Evolutionary conservation across 352 stramenopile genomes (phyloP), one percentile per base, ranked within the genome.

Genomic region (Phytopythium kandeliae): DNA sequence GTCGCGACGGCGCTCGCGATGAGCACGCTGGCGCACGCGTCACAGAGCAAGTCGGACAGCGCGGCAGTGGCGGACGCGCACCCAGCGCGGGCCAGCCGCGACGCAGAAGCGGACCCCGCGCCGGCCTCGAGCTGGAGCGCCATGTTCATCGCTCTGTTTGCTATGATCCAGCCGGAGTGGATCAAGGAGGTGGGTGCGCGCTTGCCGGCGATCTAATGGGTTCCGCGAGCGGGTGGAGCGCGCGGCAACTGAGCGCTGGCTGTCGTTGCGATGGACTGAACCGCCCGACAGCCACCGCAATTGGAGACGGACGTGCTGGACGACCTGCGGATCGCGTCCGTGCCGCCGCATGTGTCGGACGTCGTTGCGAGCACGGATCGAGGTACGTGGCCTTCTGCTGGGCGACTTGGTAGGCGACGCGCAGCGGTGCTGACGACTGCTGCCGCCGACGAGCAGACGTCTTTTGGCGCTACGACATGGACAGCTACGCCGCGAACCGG

Each of bases 401-500:
- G n/a, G n/a, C n/a, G n/a, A n/a, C n/a, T n/a, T n/a, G n/a, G n/a
- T n/a, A n/a, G n/a, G n/a, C n/a, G n/a, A n/a, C n/a, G n/a, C n/a
- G n/a, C n/a, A n/a, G n/a, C n/a, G n/a, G n/a, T n/a, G n/a, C n/a
- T n/a, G n/a, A n/a, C n/a, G n/a, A n/a, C n/a, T 40, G 38, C 16
- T 44, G 28, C 28, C 6, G 16, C 17, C 28, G n/a, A 24, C 22
- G 30, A 37, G 13, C 21, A 69, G 60, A 69, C 2, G 43, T 80
- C 16, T 80, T 86, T 48, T 86, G 74, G 74, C 71, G 74, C 40
- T 84, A 71, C 46, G 74, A 86, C 43, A 80, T 82, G 74, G 72
- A 86, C 60, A 82, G 69, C 62, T 86, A 86, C 47, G 74, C 74
- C 11, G 74, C 74, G 15, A 86, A 86, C 49, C 63, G 68, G 19